Evolutionary conservation across 1,284 basidiomycete species (phyloP).

Genomic region (Dichomitus squalens): DNA sequence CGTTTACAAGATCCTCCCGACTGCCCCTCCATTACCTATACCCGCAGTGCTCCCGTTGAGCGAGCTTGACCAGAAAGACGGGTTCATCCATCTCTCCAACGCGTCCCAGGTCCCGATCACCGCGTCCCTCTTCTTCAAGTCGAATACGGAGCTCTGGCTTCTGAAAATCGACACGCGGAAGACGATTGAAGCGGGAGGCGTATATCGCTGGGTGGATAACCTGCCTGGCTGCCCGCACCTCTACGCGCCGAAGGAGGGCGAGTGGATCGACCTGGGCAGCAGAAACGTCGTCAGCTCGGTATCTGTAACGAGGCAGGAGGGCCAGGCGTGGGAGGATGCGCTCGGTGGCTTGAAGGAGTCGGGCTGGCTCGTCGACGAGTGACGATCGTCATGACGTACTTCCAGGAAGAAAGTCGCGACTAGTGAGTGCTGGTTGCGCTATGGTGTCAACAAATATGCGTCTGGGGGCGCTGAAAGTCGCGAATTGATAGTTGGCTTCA

Average conservation of each 20-base stretch:
- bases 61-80: slow-evolving; percentile 42
- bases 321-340: slow-evolving; percentile 33
- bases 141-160: slow-evolving; percentile 45
- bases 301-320: slow-evolving; percentile 26
- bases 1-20: slow-evolving; percentile 54
- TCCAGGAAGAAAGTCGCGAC: not conserved
- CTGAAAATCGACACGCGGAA: slow-evolving; percentile 46
- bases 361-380: slow-evolving; percentile 30
- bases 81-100: slow-evolving; percentile 67
- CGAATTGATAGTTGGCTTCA: not conserved
- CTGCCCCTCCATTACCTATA: slow-evolving; percentile 38
- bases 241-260: slow-evolving; percentile 33
- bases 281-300: slow-evolving; percentile 31
- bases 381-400: not conserved
- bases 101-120: slow-evolving; percentile 57
- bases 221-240: slow-evolving; percentile 48
- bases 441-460: not conserved
- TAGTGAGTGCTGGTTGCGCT: not conserved
- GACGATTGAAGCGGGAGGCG: slow-evolving; percentile 44
- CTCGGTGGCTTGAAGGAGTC: slow-evolving; percentile 20
- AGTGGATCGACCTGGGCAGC: slow-evolving; percentile 30
- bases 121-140: slow-evolving; percentile 54
- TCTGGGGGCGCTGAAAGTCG: not conserved
- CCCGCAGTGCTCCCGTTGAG: slow-evolving; percentile 39
- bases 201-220: slow-evolving; percentile 38